Conservation (phyloP, 2,329 filamentous ascomycete species). For the Fusarium stilboides region DNA sequence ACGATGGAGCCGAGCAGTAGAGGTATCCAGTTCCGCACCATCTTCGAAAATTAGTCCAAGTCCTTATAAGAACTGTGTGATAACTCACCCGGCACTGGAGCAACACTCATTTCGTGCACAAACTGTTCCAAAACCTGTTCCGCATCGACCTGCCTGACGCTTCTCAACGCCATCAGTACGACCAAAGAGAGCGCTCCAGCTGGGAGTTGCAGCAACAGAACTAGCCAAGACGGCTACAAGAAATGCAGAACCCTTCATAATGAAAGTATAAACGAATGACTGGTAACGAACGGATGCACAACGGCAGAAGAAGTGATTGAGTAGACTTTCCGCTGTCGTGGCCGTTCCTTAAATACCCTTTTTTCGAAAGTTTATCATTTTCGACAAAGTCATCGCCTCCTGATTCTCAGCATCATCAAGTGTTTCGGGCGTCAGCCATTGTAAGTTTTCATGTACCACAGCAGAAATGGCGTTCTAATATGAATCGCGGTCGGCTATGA, state of each 20-base stretch:
- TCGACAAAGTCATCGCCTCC: neutral
- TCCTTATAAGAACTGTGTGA: fast-evolving
- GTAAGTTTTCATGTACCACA: neutral
- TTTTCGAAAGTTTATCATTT: neutral
- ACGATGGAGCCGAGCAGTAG: slow-evolving; percentile 74
- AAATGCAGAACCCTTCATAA: slow-evolving; percentile 33
- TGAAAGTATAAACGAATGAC: slow-evolving; percentile 39
- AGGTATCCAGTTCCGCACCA: slow-evolving; percentile 69
- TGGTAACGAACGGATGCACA: slow-evolving; percentile 43
- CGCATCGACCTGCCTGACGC: slow-evolving; percentile 59
- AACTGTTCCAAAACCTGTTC: slow-evolving; percentile 55
- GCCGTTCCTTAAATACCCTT: slow-evolving; percentile 18
- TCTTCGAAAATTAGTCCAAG: slow-evolving; percentile 49
- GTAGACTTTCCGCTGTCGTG: neutral
- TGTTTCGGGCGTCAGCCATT: neutral
- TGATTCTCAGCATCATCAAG: neutral
- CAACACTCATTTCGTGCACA: slow-evolving; percentile 59
- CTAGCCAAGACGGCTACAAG: slow-evolving; percentile 18
- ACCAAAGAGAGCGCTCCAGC: neutral
- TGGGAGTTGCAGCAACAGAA: slow-evolving; percentile 6
- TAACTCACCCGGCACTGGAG: slow-evolving; percentile 59
- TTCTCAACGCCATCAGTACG: slow-evolving; percentile 16
- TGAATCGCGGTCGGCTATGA: slow-evolving; percentile 1
- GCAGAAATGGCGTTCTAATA: neutral
- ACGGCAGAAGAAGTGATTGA: neutral